phyloP scores from a whole-genome alignment of 345 rosid species.

The Aethionema arabicum region DNA sequence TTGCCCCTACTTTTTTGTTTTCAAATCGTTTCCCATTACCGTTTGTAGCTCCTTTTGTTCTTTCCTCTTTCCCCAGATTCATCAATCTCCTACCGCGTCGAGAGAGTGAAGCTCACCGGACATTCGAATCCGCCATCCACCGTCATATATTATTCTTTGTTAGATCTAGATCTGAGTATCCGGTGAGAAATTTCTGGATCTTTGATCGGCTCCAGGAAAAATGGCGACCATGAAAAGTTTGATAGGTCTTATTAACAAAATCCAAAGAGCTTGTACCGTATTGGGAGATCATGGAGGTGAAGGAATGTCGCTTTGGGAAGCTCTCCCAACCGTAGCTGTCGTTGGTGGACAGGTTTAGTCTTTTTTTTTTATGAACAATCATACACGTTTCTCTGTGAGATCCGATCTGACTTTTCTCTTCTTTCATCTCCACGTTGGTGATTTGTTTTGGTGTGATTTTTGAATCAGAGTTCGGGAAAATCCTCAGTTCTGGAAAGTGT shows the following conservation, averaged over 20 bases:
- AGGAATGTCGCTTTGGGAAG: slow-evolving; percentile 99
- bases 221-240: slow-evolving; percentile 98
- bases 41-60: slow-evolving; percentile 18
- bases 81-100: slow-evolving; percentile 23
- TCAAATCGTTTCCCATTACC: slow-evolving; percentile 28
- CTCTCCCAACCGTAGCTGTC: slow-evolving; percentile 95
- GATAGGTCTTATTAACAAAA: slow-evolving; percentile 91
- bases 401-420: slow-evolving; percentile 20
- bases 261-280: slow-evolving; percentile 97
- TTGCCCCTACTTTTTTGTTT: slow-evolving; percentile 7
- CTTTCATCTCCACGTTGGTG: slow-evolving; percentile 19
- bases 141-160: background rate
- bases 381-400: slow-evolving; percentile 1
- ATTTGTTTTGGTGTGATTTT: slow-evolving; percentile 12
- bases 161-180: slow-evolving; percentile 32
- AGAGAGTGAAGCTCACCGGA: slow-evolving; percentile 20
- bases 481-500: slow-evolving; percentile 97
- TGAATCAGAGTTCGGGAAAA: slow-evolving; percentile 86
- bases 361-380: slow-evolving; percentile 4
- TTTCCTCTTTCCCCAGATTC: slow-evolving; percentile 27
- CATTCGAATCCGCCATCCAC: slow-evolving; percentile 20
- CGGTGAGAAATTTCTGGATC: slow-evolving; percentile 29
- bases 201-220: slow-evolving; percentile 32
- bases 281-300: slow-evolving; percentile 97
- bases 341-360: slow-evolving; percentile 91